phyloP scores from a whole-genome alignment of 352 stramenopile species.

The Phytophthora vignae region DNA sequence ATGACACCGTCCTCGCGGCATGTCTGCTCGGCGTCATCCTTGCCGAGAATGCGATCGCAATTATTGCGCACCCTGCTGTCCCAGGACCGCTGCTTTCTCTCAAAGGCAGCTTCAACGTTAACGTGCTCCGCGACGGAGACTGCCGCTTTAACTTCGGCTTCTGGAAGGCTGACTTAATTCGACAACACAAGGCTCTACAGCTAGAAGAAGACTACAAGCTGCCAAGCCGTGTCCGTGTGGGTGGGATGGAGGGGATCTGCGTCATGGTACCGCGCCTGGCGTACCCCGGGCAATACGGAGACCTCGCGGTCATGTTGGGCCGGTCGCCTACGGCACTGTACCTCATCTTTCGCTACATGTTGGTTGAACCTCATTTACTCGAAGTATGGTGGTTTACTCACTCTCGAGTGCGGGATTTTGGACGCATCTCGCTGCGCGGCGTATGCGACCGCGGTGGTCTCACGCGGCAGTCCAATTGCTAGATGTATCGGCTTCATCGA shows the following conservation, averaged over 20 bases:
- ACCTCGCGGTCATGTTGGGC: background rate
- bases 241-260: background rate
- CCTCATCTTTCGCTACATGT: background rate
- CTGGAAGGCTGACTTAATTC: background rate
- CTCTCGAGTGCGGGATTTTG: background rate
- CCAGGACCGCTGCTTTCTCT: background rate
- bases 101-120: background rate
- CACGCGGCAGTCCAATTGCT: background rate
- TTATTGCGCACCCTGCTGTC: background rate
- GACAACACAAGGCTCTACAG: background rate
- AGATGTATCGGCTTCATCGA: background rate
- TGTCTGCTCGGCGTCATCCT: background rate
- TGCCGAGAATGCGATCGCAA: background rate
- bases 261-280: background rate
- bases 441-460: background rate
- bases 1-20: background rate
- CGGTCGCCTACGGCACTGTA: background rate
- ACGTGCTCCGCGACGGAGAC: background rate
- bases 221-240: background rate
- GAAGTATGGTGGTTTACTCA: background rate
- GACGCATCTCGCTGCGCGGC: background rate
- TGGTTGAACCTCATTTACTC: background rate
- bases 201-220: no score
- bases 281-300: background rate
- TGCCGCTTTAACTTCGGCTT: background rate